A percentile compares a stretch with the other conserved stretches of the same genome.
These are phyloP conservation scores for Tetrahymena borealis DNA, from an alignment of 73 alveolate genomes.

Conservation along the genomic window DNA sequence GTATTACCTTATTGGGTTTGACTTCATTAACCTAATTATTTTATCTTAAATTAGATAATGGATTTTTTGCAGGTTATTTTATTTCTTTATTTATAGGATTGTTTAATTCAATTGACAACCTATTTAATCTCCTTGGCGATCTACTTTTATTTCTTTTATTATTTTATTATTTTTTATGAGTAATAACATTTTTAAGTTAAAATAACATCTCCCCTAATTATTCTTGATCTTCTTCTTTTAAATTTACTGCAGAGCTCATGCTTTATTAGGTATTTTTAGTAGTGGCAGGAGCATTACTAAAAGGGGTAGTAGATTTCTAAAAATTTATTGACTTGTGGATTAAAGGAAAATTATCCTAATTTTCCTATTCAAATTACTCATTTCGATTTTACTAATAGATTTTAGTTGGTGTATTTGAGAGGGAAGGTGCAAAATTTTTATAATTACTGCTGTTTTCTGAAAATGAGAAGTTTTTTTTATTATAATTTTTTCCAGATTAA, in stretches of 20 bases:
- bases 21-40: not conserved
- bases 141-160: not conserved
- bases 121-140: not conserved
- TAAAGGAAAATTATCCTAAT: not conserved
- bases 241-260: not conserved
- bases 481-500: not conserved
- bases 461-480: not conserved
- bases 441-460: not conserved
- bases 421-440: not conserved
- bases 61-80: not conserved
- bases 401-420: not conserved
- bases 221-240: not conserved
- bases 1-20: not conserved
- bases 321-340: not conserved
- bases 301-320: not conserved
- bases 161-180: not conserved
- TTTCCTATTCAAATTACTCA: not conserved
- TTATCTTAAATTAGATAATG: not conserved
- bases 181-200: not conserved
- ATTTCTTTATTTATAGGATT: not conserved
- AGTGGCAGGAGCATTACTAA: not conserved
- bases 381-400: not conserved
- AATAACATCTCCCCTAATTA: not conserved
- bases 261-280: not conserved
- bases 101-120: not conserved